phyloP scores from a whole-genome alignment of 2,329 filamentous ascomycete species.

The Colletotrichum sidae region DNA sequence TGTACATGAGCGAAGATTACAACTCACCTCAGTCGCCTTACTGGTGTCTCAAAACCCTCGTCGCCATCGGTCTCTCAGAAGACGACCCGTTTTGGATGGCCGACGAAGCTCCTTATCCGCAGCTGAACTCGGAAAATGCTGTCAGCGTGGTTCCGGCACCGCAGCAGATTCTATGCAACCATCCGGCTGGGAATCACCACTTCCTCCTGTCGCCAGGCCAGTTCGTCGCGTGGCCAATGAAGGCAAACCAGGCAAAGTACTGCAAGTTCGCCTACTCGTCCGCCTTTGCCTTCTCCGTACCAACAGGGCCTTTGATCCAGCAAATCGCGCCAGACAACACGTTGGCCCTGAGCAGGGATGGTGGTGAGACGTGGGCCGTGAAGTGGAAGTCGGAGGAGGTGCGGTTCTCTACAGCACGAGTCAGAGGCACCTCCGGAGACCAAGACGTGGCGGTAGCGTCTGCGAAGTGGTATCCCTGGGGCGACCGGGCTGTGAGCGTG shows the following conservation, averaged over 20 bases:
- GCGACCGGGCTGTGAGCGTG: constrained; percentile 42
- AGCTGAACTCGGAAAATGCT: neutral
- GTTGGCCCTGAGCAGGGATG: constrained; percentile 46
- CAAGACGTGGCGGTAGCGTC: constrained; percentile 11
- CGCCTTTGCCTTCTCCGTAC: constrained; percentile 58
- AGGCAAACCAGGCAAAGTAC: constrained; percentile 57
- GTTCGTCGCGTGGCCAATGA: constrained; percentile 51
- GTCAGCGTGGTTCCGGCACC: constrained; percentile 42
- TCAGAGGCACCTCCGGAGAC: neutral
- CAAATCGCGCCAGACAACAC: constrained; percentile 50
- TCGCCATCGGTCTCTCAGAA: constrained; percentile 51
- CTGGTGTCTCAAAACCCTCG: constrained; percentile 64
- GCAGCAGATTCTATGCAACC: constrained; percentile 58
- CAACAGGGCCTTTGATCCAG: constrained; percentile 47
- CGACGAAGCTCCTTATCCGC: constrained; percentile 48
- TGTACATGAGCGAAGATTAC: constrained; percentile 67
- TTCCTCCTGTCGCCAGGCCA: constrained; percentile 56
- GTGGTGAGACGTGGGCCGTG: constrained; percentile 45
- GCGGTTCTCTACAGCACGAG: constrained; percentile 22
- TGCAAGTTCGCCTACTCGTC: constrained; percentile 62
- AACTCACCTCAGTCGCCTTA: constrained; percentile 68
- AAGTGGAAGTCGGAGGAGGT: constrained; percentile 44
- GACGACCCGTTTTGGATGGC: constrained; percentile 58
- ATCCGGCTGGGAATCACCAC: constrained; percentile 48
- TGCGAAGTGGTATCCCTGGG: constrained; percentile 43